phyloP scores from a whole-genome alignment of 78 protist genomes.

The Dictyostelium firmibasis region DNA sequence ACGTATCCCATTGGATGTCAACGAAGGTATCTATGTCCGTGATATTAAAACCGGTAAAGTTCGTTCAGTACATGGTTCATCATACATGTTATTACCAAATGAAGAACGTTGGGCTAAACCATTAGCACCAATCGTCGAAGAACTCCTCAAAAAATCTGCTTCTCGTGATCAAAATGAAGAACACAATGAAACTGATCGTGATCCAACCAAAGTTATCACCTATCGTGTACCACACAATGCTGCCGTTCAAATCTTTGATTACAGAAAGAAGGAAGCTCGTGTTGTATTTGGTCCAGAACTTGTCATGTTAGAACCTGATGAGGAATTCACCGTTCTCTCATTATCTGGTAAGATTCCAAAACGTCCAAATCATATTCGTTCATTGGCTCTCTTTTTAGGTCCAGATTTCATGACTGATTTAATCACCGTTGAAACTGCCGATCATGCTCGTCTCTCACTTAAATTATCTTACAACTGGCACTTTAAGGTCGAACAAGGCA shows the following conservation, averaged over 20 bases:
- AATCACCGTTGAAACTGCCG: constrained; percentile 90
- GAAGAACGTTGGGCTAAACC: constrained; percentile 93
- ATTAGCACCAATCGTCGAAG: constrained; percentile 86
- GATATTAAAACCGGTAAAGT: constrained; percentile 90
- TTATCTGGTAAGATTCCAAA: constrained; percentile 91
- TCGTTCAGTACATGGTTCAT: constrained; percentile 83
- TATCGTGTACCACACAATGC: constrained; percentile 92
- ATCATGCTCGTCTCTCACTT: constrained; percentile 90
- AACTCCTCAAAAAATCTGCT: constrained; percentile 50
- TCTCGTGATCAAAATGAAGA: constrained; percentile 75
- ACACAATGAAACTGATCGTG: constrained; percentile 72
- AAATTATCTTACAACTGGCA: constrained; percentile 92
- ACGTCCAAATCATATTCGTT: constrained; percentile 75
- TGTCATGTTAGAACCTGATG: constrained; percentile 90
- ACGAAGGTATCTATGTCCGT: constrained; percentile 93
- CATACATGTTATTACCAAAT: constrained; percentile 86
- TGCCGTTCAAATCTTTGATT: constrained; percentile 91
- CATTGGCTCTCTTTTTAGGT: constrained; percentile 86
- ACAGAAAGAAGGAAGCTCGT: constrained; percentile 86
- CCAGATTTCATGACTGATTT: constrained; percentile 95
- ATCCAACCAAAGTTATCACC: constrained; percentile 87
- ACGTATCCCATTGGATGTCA: constrained; percentile 86
- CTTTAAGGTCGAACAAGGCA: constrained; percentile 67
- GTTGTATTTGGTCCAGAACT: constrained; percentile 90
- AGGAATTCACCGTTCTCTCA: constrained; percentile 89